Evolutionary conservation across 2,329 filamentous ascomycete genomes (phyloP), one percentile per base, ranked within the genome.

Genomic region (Westerdykella ornata): DNA sequence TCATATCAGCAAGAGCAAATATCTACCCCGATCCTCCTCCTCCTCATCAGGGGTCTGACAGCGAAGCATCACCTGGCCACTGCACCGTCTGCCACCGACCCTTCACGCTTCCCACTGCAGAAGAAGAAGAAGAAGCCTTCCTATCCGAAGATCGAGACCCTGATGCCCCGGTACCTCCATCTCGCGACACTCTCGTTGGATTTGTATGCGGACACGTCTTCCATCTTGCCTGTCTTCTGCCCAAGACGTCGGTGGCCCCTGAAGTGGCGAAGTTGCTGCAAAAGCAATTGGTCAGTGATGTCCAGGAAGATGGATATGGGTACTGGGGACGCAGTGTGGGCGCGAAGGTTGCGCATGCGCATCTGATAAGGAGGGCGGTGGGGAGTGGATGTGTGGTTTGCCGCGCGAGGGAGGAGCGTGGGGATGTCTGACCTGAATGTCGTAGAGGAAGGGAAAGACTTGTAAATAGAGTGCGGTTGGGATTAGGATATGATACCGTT

Each of bases 161-260:
- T 3, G 53, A 57, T 7, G 43, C 48, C 1, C 56, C 59, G 3
- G 40, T 62, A 1, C 59, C 60, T 12, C 45, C 53, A 8, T 59
- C 53, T 2, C 57, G 58, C 37, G 83, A 89, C 59, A 84, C 84
- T 0, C 70, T 94, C 2, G 76, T 90, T 5, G 86, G 85, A 3
- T 92, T 90, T 60, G 81, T 82, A 1, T 94, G 87, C 57, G 84
- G 85, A 0, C 86, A 92, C 59, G 81, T 88, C 18, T 92, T 85
- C 61, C 87, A 94, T 55, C 72, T 89, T 1, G 73, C 76, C 3
- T 88, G 89, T 56, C 68, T 92, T 14, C 65, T 90, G 28, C 62
- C 62, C 3, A 63, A 63, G 46, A 65, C 61, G 5, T 63, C 59
- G 41, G 29, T 73, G 54, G 40, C 72, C 67, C 60, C 63, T 16